Evolutionary conservation across 2,329 filamentous ascomycete species (phyloP).

Genomic region (Parastagonospora avenae): DNA sequence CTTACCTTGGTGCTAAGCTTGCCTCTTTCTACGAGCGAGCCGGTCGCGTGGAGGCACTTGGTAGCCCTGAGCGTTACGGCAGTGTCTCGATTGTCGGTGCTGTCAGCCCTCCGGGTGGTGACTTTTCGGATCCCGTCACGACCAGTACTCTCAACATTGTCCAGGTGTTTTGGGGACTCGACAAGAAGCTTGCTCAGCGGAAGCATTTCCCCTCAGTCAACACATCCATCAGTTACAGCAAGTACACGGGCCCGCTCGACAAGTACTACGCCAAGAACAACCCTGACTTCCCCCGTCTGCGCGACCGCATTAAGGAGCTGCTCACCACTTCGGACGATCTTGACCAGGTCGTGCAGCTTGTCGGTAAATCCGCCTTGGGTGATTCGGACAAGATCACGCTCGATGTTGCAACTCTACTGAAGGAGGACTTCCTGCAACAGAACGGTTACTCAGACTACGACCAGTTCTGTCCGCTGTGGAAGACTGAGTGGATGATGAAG

Average conservation of each 20-base stretch:
- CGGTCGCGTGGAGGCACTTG: slow-evolving; percentile 81
- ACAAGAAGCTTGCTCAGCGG: slow-evolving; percentile 98
- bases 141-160: slow-evolving; percentile 93
- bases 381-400: slow-evolving; percentile 98
- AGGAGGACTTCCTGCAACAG: slow-evolving; percentile 98
- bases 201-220: slow-evolving; percentile 99
- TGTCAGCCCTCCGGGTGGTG: slow-evolving; percentile 95
- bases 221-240: slow-evolving; percentile 91
- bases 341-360: slow-evolving; percentile 97
- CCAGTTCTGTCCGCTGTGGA: slow-evolving; percentile 99
- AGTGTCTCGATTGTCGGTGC: slow-evolving; percentile 98
- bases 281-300: slow-evolving; percentile 90
- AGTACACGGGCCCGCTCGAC: slow-evolving; percentile 88
- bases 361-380: slow-evolving; percentile 94
- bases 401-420: slow-evolving; percentile 87
- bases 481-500: slow-evolving; percentile 99
- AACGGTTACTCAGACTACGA: slow-evolving; percentile 99
- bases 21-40: slow-evolving; percentile 99
- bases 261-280: slow-evolving; percentile 93
- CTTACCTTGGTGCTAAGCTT: slow-evolving; percentile 94
- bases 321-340: slow-evolving; percentile 95
- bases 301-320: slow-evolving; percentile 91
- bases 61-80: slow-evolving; percentile 84
- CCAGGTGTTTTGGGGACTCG: slow-evolving; percentile 99
- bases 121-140: slow-evolving; percentile 98